Evolutionary conservation across 2,329 filamentous ascomycete species (phyloP).

Genomic region (Aspergillus sclerotialis): DNA sequence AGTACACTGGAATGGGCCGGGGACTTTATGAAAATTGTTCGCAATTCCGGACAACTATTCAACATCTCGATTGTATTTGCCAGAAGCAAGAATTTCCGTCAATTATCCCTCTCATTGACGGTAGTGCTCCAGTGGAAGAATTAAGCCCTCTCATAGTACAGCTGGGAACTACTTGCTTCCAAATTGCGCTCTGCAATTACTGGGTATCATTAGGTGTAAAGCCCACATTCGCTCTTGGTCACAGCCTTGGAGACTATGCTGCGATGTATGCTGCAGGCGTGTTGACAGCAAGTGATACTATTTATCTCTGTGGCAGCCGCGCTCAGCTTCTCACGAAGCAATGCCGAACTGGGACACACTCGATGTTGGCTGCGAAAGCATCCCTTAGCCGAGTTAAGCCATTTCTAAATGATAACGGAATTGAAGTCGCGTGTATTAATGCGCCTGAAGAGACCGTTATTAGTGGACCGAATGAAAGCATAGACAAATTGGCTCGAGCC

Average conservation of each 20-base stretch:
- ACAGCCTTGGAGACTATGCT: conserved; percentile 38
- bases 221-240: conserved; percentile 34
- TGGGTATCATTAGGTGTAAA: conserved; percentile 31
- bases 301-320: conserved; percentile 34
- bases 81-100: conserved; percentile 30
- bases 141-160: conserved; percentile 27
- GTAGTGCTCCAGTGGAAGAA: conserved; percentile 21
- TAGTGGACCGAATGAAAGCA: conserved; percentile 29
- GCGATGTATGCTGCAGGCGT: conserved; percentile 33
- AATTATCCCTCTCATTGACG: conserved; percentile 29
- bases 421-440: conserved; percentile 37
- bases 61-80: conserved; percentile 24
- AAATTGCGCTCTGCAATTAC: conserved; percentile 32
- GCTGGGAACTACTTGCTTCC: conserved; percentile 31
- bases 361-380: conserved; percentile 39
- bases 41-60: conserved; percentile 25
- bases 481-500: conserved; percentile 30
- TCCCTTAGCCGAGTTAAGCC: conserved; percentile 26
- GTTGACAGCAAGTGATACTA: conserved; percentile 29
- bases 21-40: conserved; percentile 25
- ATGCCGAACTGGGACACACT: conserved; percentile 35
- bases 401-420: conserved; percentile 21
- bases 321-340: conserved; percentile 34
- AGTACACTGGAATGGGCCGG: conserved; percentile 31
- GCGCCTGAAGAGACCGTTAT: conserved; percentile 38